A percentile compares a stretch with the other conserved stretches of the same genome.
phyloP scores from a whole-genome alignment of 192 early-diverging fungal species.

The Chytriomyces hyalinus region DNA sequence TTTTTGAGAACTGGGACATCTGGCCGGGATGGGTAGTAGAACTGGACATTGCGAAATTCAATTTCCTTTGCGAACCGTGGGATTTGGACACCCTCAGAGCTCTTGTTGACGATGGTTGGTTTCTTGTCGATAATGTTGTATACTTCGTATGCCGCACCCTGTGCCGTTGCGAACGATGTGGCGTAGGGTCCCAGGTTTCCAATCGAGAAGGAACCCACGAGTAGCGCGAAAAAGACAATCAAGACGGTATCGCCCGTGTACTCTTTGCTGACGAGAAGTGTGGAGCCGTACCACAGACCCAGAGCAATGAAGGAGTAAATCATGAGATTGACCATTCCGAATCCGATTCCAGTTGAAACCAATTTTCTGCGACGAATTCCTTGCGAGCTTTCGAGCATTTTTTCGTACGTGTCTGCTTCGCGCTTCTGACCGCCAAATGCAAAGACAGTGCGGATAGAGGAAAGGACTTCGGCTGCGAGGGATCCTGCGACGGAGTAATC shows the following conservation, averaged over 20 bases:
- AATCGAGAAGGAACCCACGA: conserved; percentile 35
- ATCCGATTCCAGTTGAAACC: conserved; percentile 61
- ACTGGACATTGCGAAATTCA: conserved; percentile 72
- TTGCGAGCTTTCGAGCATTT: conserved; percentile 63
- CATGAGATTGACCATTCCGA: conserved; percentile 76
- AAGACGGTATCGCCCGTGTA: conserved; percentile 41
- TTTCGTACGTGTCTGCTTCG: conserved; percentile 63
- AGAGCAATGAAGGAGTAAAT: conserved; percentile 75
- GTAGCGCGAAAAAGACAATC: conserved; percentile 43
- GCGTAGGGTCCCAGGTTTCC: conserved; percentile 32
- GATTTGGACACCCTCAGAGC: conserved; percentile 72
- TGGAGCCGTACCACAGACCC: conserved; percentile 78
- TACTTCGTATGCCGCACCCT: conserved; percentile 43
- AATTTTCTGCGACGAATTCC: conserved; percentile 65
- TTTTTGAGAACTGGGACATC: conserved; percentile 81
- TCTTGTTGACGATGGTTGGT: conserved; percentile 41
- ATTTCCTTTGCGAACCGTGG: conserved; percentile 64
- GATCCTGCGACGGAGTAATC: conserved; percentile 78
- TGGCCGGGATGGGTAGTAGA: conserved; percentile 84
- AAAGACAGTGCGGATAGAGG: conserved; percentile 79
- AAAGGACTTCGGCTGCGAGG: conserved; percentile 77
- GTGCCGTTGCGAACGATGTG: conserved; percentile 40
- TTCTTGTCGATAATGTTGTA: conserved; percentile 51
- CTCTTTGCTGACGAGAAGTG: conserved; percentile 57
- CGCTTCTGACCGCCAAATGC: conserved; percentile 78